These are phyloP conservation scores for Ogataea trehaloabstinens DNA, from an alignment of 805 yeast species.

Conservation along the genomic window DNA sequence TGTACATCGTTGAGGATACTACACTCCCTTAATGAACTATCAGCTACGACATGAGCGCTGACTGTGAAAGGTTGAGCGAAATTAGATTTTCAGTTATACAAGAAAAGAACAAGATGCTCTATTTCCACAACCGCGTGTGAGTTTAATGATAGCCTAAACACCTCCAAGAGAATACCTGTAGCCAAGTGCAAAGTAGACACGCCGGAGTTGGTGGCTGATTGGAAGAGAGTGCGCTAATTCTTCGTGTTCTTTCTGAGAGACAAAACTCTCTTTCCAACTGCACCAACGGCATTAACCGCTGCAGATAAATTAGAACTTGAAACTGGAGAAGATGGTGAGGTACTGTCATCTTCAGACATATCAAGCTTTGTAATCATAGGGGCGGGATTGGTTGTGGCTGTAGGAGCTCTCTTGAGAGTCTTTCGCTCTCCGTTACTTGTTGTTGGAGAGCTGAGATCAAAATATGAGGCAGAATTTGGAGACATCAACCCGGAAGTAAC, in stretches of 20 bases:
- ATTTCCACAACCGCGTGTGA: no score
- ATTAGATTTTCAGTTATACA: no score
- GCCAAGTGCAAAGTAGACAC: no score
- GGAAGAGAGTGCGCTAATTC: no score
- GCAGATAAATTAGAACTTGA: conserved; percentile 10
- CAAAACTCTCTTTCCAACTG: conserved; percentile 26
- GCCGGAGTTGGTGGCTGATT: no score
- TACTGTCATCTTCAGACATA: conserved; percentile 9
- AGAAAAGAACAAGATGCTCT: no score
- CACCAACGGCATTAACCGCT: conserved; percentile 16
- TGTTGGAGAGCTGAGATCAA: conserved; percentile 14
- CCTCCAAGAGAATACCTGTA: no score
- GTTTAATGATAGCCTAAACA: no score
- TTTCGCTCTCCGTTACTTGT: conserved; percentile 8
- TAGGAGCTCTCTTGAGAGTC: conserved; percentile 21
- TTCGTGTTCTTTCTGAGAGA: conserved; percentile 23
- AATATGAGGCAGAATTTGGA: conserved; percentile 37
- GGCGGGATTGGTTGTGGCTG: conserved; percentile 25
- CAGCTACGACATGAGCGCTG: no score
- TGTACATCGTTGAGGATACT: no score
- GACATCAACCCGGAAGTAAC: conserved; percentile 61
- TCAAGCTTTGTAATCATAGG: conserved; percentile 33
- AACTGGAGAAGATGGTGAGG: conserved; percentile 9
- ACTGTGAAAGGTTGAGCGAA: no score
- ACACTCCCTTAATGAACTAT: no score